Evolutionary conservation across 768 basidiomycete species (phyloP), one percentile per base, ranked within the genome.

Genomic region (Clathrus columnatus): DNA sequence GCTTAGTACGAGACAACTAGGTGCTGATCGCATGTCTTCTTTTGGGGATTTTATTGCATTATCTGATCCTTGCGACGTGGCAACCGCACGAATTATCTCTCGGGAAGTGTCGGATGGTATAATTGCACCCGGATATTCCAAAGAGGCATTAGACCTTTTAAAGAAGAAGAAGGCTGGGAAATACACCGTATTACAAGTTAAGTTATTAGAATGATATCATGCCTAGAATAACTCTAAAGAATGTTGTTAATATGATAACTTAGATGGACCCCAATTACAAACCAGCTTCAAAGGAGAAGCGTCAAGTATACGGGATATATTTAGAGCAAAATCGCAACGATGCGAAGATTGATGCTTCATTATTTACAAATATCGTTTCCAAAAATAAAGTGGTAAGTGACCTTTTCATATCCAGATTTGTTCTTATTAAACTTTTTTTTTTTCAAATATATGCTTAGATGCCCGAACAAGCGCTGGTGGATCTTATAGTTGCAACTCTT

Each of bases 31-130:
- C 52, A 99, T 99, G 96, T 97, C 95, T 0, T 97, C 95, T 2
- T 99, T 98, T 67, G 96, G 96, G 4, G 96, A 99, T 72, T 99
- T 98, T 68, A 94, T 99, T 63, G 96, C 93, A 0, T 78, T 99
- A 10, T 96, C 93, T 17, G 84, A 87, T 24, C 82, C 85, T 18
- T 96, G 94, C 72, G 96, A 99, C 67, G 74, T 93, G 32, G 86
- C 91, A 1, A 98, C 96, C 7, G 96, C 96, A 43, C 85, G 83
- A 60, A 94, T 99, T 67, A 96, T 99, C 66, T 94, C 92, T n/a
- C 82, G 96, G 17, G 96, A 99, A 67, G 96, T 99, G 8, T 98
- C 96, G 0, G 96, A 99, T 67, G 96, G 96, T 28, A 88, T 99
- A 61, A 92, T 99, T 56, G 95, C 96, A 1, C 95, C 96, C 0